Evolutionary conservation across 2,329 filamentous ascomycete genomes (phyloP), one percentile per base, ranked within the genome.

Genomic region (Acrodontium crateriforme): DNA sequence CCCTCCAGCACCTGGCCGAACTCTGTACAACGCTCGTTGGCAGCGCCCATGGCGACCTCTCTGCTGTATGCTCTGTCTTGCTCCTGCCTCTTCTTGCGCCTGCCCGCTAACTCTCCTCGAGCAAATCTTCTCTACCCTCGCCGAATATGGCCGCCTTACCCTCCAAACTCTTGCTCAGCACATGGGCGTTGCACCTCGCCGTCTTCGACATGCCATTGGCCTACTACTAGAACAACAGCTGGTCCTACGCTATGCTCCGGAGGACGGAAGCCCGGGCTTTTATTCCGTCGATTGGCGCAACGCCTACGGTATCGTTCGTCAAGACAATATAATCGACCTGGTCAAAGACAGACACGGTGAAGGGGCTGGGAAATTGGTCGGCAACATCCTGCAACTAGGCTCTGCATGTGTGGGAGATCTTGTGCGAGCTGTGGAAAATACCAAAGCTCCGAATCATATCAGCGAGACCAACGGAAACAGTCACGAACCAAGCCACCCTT

Each of bases 141-240:
- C 84, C 41, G 74, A 72, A 42, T 71, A 79, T 53, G 89, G 89
- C 39, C 75, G 85, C 44, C 75, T 84, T 27, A 70, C 73, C 15
- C 64, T 87, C 33, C 54, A 65, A 28, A 73, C 77, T 37, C 63
- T 98, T 17, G 67, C 67, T 22, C 73, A 76, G 28, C 67, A 79
- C 48, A 84, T 81, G 12, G 71, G 74, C 27, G 69, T 94, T 27
- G 71, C 69, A 30, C 65, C 69, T n/a, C 71, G 73, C 29, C 77
- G 91, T 49, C 62, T 93, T 39, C 79, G 77, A 45, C 74, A 85
- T 56, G 84, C 79, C 12, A 67, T 98, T 28, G 75, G 74, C 29
- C 77, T 89, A 17, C 74, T 95, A 38, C 70, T 92, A 22, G 87
- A 95, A 51, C 80, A 93, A 50, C 83, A 85, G 47, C 70, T 95